Evolutionary conservation across 768 basidiomycete genomes (phyloP).

Genomic region (Strobilomyces echinocephalus): DNA sequence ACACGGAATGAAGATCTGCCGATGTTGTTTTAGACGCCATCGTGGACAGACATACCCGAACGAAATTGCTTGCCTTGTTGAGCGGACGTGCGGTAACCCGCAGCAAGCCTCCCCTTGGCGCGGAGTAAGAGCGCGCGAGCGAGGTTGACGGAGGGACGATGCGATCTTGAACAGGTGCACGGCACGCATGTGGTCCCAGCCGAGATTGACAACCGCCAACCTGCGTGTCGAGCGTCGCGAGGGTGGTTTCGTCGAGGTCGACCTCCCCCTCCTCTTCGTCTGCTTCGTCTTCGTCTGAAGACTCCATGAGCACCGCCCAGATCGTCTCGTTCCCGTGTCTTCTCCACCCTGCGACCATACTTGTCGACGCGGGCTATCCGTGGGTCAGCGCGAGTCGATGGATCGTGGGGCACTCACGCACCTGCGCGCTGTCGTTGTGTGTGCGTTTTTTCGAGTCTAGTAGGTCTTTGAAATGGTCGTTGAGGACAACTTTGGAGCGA

Average conservation of each 20-base stretch:
- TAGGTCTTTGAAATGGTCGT: constrained; percentile 85
- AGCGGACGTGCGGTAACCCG: constrained; percentile 55
- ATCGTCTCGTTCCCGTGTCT: constrained; percentile 65
- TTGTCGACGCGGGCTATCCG: constrained; percentile 70
- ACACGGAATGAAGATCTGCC: constrained; percentile 62
- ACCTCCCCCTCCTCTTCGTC: constrained; percentile 52
- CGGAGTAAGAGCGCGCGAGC: constrained; percentile 62
- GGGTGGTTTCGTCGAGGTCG: constrained; percentile 74
- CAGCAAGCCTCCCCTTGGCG: constrained; percentile 60
- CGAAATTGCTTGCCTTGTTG: constrained; percentile 48
- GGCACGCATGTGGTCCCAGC: constrained; percentile 74
- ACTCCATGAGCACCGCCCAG: constrained; percentile 81
- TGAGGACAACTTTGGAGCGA: constrained; percentile 77
- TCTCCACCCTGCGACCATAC: constrained; percentile 72
- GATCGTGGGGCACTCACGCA: constrained; percentile 1
- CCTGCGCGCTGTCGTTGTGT: constrained; percentile 17
- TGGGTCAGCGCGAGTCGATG: not conserved
- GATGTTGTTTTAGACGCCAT: constrained; percentile 3
- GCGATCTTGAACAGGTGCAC: constrained; percentile 73
- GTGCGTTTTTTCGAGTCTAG: constrained; percentile 32
- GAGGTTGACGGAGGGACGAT: constrained; percentile 44
- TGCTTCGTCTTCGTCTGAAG: constrained; percentile 68
- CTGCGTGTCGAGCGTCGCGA: constrained; percentile 70
- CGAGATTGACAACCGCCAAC: constrained; percentile 93
- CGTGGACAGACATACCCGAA: not conserved